These are phyloP conservation scores for Recurvomyces mirabilis DNA, from an alignment of 495 filamentous ascomycete genomes.

Conservation along the genomic window DNA sequence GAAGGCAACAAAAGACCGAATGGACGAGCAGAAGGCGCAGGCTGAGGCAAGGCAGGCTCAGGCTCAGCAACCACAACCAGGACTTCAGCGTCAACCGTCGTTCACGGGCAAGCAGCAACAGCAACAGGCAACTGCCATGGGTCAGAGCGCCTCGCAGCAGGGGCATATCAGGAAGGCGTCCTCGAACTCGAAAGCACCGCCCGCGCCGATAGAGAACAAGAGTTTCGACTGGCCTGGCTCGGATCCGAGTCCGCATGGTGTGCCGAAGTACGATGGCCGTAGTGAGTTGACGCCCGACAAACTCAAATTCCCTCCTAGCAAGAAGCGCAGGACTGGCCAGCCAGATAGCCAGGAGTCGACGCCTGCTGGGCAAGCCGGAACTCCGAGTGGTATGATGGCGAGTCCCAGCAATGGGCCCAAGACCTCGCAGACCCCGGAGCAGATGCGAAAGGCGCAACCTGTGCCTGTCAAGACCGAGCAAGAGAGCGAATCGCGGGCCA, in stretches of 20 bases:
- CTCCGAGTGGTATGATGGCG: constrained; percentile 28
- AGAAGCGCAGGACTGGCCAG: constrained; percentile 38
- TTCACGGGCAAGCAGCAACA: constrained; percentile 24
- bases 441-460: constrained; percentile 6
- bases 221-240: constrained; percentile 56
- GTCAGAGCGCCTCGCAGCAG: constrained; percentile 1
- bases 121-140: neutral
- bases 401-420: constrained; percentile 9
- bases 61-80: constrained; percentile 10
- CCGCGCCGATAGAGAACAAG: constrained; percentile 55
- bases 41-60: constrained; percentile 9
- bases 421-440: constrained; percentile 8
- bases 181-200: constrained; percentile 33
- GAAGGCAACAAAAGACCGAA: neutral
- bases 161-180: constrained; percentile 8
- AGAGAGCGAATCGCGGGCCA: constrained; percentile 14
- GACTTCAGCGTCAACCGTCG: constrained; percentile 24
- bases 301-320: constrained; percentile 43
- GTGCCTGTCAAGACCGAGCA: constrained; percentile 12
- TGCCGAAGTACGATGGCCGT: constrained; percentile 45
- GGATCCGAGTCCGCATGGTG: constrained; percentile 63
- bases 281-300: constrained; percentile 38
- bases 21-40: neutral
- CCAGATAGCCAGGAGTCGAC: constrained; percentile 19
- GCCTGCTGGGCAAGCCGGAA: constrained; percentile 19